Base-by-base conservation (phyloP, 2,329 filamentous ascomycete genomes). In the Nigrospora sphaerica region DNA sequence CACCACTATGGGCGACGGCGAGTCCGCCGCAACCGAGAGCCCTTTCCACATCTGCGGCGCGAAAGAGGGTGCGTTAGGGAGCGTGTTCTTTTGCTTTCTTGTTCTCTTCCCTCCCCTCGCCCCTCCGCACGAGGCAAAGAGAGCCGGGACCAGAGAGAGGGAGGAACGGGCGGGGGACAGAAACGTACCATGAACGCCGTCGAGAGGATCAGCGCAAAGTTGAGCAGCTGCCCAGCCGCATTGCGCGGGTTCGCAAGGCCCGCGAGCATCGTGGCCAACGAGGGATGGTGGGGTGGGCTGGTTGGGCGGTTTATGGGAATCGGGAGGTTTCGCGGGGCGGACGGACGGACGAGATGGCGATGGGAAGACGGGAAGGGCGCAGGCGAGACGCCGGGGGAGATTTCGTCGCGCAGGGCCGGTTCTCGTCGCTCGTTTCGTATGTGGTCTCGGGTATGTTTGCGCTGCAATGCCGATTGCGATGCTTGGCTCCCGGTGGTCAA, bases 151-250 rank as follows among this genome's bases (percentile, higher is more conserved):
- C 31, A 31, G 13, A 28, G 34, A 41, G 31, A 42, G 16, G 18
- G 35, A 18, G 23, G 37, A 6, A 37, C 32, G 35, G 17, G 31
- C 34, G 31, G 7, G 10, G 23, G n/a, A 44, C 16, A 11, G 31
- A 32, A n/a, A 50, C 72, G 50, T 57, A 81, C 82, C 90, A 95
- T 95, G 63, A 95, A 95, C 1, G 91, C 90, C 2, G 88, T 93
- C 11, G 86, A 90, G 43, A 95, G 80, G 51, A 95, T 88, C 52
- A 96, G 81, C 47, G 84, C 89, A 66, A 96, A 95, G 71, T 95
- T 95, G 62, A 95, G 81, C 55, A 92, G 68, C 74, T 95, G 89
- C 42, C 81, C 77, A 58, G 89, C 83, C 46, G 86, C 77, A 65
- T 95, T 88, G 66, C 90, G 85, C 54, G 88, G 85, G 66, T 88